Conservation (phyloP, 73 alveolate genomes). For the Tetrahymena elliotti region DNA sequence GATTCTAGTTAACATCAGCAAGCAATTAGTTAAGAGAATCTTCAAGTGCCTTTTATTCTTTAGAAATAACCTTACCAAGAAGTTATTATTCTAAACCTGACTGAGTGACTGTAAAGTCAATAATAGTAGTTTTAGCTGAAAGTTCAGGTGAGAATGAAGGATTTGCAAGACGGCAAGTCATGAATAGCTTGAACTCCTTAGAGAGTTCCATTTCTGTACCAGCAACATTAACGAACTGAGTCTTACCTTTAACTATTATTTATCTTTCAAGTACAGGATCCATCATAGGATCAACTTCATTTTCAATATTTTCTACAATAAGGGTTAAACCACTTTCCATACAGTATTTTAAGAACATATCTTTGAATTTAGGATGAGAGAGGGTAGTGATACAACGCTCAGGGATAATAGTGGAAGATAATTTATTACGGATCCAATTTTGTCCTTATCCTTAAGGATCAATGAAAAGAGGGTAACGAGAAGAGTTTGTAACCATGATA, state of each 20-base stretch:
- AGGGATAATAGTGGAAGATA: slow-evolving; percentile 57
- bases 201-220: slow-evolving; percentile 97
- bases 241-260: slow-evolving; percentile 90
- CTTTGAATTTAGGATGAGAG: slow-evolving; percentile 81
- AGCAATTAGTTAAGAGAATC: slow-evolving; percentile 94
- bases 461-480: slow-evolving; percentile 95
- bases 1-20: slow-evolving; percentile 49
- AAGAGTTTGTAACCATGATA: slow-evolving; percentile 98
- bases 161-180: slow-evolving; percentile 95
- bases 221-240: slow-evolving; percentile 85
- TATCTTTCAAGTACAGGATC: slow-evolving; percentile 99
- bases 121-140: slow-evolving; percentile 98
- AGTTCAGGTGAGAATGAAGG: slow-evolving; percentile 99
- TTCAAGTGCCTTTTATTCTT: slow-evolving; percentile 97
- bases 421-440: slow-evolving; percentile 90
- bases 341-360: slow-evolving; percentile 62
- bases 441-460: slow-evolving; percentile 99
- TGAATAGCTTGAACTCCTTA: slow-evolving; percentile 70
- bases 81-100: slow-evolving; percentile 95
- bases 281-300: slow-evolving; percentile 99
- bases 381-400: slow-evolving; percentile 70
- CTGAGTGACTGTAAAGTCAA: slow-evolving; percentile 99
- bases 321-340: slow-evolving; percentile 82
- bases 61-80: slow-evolving; percentile 61
- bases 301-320: slow-evolving; percentile 98